Evolutionary conservation across 2,329 filamentous ascomycete species (phyloP), one percentile per base, ranked within the genome.

Genomic region (Colletotrichum sp.): DNA sequence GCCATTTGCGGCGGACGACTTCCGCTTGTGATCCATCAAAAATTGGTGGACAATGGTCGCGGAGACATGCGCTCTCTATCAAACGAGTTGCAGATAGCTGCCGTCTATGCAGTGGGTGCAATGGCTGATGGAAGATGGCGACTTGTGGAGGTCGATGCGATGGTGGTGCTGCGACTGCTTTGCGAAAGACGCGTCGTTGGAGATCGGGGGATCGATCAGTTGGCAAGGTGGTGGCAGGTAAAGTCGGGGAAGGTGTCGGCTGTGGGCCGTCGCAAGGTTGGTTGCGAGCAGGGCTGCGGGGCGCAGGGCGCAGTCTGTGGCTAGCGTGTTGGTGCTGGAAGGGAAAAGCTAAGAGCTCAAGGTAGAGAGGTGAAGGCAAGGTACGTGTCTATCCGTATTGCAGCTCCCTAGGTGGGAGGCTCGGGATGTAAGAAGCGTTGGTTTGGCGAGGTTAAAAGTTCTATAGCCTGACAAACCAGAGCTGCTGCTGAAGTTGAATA

Each of bases 21-120:
- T 91, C 77, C 89, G 87, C 83, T 91, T 91, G 80, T 84, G 85
- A 76, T 91, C 89, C 89, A 91, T 91, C 29, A 36, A 68, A 73
- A 71, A 73, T 27, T 15, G 7, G 27, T 58, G 59, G 34, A 33
- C 38, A 27, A 24, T 55, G 51, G 63, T 72, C 69, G 72, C 74
- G 55, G 34, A 47, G 24, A 54, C 63, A 57, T 74, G 75, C 64
- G 66, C 73, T 63, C 5, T 57, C n/a, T 27, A 11, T 21, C 27
- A 8, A 21, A 43, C 27, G 27, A 65, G 65, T 61, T 24, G 38
- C 27, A 74, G 63, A 65, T 36, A 24, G 65, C 13, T 59, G 27
- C 33, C 31, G 43, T 16, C 15, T 15, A 18, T 29, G 43, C 57
- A 27, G 68, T 61, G 51, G n/a, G 59, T 34, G 72, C 62, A 69